Conservation (phyloP, 2,329 filamentous ascomycete genomes). For the Graphilbum ipis-grandicollis region DNA sequence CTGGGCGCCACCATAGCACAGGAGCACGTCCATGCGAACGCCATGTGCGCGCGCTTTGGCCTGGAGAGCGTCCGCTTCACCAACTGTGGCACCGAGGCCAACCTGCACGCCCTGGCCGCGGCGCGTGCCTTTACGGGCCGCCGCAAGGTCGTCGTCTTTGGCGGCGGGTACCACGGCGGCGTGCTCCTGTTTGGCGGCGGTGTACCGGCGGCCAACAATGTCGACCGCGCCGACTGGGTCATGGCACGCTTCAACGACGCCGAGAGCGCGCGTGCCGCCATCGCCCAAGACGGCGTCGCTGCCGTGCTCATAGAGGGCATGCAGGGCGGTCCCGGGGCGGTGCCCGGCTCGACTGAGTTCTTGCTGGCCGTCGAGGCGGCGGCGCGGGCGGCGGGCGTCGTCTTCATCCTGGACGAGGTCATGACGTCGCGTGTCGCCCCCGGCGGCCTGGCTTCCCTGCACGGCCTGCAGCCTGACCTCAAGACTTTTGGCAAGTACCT, state of each 20-base stretch:
- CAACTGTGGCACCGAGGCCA: conserved; percentile 50
- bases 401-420: conserved; percentile 55
- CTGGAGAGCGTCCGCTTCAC: conserved; percentile 40
- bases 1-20: conserved; percentile 31
- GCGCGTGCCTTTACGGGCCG: conserved; percentile 27
- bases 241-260: conserved; percentile 45
- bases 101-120: conserved; percentile 34
- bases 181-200: conserved; percentile 17
- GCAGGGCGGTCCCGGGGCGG: conserved; percentile 42
- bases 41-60: conserved; percentile 32
- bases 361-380: conserved; percentile 30
- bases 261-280: conserved; percentile 22
- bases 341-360: conserved; percentile 32
- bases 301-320: conserved; percentile 49
- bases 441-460: conserved; percentile 43
- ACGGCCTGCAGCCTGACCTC: conserved; percentile 30
- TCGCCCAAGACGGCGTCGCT: conserved; percentile 27
- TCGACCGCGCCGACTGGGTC: conserved; percentile 33
- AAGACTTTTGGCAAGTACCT: conserved; percentile 40
- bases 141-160: conserved; percentile 32
- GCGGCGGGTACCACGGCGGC: conserved; percentile 32
- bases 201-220: conserved; percentile 18
- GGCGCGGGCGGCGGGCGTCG: conserved; percentile 27
- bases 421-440: conserved; percentile 46
- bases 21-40: conserved; percentile 31